Base-by-base conservation (phyloP, 495 filamentous ascomycete species). In the Aspergillus affinis region DNA sequence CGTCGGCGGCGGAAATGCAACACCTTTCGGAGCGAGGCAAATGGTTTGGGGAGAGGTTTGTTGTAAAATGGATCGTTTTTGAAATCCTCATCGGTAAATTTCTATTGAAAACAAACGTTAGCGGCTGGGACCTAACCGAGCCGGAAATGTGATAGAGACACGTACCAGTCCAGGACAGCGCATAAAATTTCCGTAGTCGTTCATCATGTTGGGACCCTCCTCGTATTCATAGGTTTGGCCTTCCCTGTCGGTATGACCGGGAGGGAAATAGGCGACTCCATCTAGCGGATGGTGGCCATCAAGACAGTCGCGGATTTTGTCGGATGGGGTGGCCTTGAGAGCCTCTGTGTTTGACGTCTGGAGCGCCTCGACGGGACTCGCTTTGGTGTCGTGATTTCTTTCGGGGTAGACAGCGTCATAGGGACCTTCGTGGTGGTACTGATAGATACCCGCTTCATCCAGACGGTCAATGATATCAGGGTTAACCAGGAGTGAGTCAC, bases 351-450 rank as follows among this genome's bases (percentile, higher is more conserved):
- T 97, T 17, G 86, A 86, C 12, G 83, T 78, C 55, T 74, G 76
- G 5, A 97, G 81, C 6, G 94, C 95, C 32, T 89, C 91, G 15
- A 98, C 71, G 0, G 94, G 94, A 49, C 76, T 90, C 68, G 64
- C 78, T 54, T 80, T 75, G 66, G 72, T 78, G 64, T 84, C 72
- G n/a, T 70, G 74, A 71, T 97, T 96, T 20, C 89, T 78, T 26
- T 90, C 82, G 6, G 86, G 73, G 49, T 90, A 80, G 4, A 89
- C 88, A 0, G 94, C 91, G 70, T 98, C 94, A 63, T 90, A 98
- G 0, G 94, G 94, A 0, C 94, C 94, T 57, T 89, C 90, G 64
- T 98, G 94, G 69, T 98, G 94, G 66, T 96, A 98, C 3, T 78
- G 72, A 8, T 71, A 74, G 18, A 80, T 77, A 3, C 78, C 80